Percentiles rank a stretch among this genome's conserved stretches.
Evolutionary conservation across 106 monocot genomes (phyloP).

Genomic region (Chionographis japonica): DNA sequence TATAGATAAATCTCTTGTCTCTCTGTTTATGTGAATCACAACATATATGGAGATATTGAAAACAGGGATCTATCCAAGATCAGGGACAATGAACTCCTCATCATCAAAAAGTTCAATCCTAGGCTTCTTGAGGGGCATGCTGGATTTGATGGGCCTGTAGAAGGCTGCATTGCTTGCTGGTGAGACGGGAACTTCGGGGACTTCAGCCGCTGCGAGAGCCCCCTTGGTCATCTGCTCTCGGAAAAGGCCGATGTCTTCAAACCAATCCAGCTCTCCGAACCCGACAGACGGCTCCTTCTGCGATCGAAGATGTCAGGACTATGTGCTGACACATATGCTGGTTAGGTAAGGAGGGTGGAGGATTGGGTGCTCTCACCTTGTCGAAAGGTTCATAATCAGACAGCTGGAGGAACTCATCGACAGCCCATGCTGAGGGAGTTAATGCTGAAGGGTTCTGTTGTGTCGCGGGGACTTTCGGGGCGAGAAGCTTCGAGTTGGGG

Average conservation of each 20-base stretch:
- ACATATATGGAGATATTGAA: background rate
- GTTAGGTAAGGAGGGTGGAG: background rate
- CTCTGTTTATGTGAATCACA: no score
- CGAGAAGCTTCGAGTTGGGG: background rate
- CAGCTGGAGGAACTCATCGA: constrained; percentile 86
- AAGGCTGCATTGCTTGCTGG: constrained; percentile 13
- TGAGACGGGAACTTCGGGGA: constrained; percentile 56
- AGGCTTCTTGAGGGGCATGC: constrained; percentile 47
- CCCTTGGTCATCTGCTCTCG: constrained; percentile 23
- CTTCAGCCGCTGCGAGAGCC: constrained; percentile 33
- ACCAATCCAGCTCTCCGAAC: constrained; percentile 78
- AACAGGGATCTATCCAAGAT: constrained; percentile 57
- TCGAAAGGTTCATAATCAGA: constrained; percentile 69
- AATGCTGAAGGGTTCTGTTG: constrained; percentile 14
- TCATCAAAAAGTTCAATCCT: constrained; percentile 58
- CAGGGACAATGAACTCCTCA: constrained; percentile 86
- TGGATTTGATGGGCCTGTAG: constrained; percentile 28
- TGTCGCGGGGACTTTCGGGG: constrained; percentile 2
- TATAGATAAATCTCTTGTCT: no score
- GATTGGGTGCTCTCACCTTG: constrained; percentile 35
- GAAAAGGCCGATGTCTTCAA: constrained; percentile 62
- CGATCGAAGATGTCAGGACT: background rate
- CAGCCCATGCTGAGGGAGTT: constrained; percentile 51
- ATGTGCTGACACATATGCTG: background rate
- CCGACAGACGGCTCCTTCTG: constrained; percentile 48